These are phyloP conservation scores for Botrytis deweyae DNA, from an alignment of 2,329 filamentous ascomycete species.

Conservation along the genomic window DNA sequence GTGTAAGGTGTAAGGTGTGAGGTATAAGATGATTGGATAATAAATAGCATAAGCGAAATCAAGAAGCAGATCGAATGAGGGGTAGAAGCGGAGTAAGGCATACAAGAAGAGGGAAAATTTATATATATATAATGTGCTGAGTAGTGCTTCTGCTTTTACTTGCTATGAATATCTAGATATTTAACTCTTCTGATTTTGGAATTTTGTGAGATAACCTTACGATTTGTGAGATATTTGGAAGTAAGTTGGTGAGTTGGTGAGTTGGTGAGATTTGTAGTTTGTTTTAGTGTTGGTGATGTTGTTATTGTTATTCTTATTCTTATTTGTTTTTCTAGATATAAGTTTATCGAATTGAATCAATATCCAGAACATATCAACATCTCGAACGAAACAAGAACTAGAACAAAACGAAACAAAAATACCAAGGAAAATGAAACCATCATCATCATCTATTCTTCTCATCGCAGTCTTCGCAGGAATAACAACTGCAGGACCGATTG, in stretches of 20 bases:
- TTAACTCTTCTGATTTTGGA: too few relatives aligned
- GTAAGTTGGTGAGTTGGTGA: too few relatives aligned
- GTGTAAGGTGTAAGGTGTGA: not conserved
- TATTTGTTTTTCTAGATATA: too few relatives aligned
- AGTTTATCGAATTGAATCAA: too few relatives aligned
- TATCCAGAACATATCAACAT: not conserved
- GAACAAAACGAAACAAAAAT: not conserved
- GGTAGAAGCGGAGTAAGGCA: not conserved
- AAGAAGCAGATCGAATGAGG: too few relatives aligned
- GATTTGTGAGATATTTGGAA: too few relatives aligned
- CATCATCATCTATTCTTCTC: not conserved
- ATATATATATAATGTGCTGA: not conserved
- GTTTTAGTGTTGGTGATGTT: too few relatives aligned
- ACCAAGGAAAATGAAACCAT: not conserved
- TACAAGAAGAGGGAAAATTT: not conserved
- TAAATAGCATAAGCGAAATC: not conserved
- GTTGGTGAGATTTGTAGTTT: too few relatives aligned
- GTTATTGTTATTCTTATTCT: too few relatives aligned
- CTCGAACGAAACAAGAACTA: not conserved
- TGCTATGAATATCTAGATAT: not conserved
- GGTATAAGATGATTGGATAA: too few relatives aligned
- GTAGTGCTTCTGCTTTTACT: not conserved
- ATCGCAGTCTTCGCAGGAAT: not conserved
- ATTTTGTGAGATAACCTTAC: too few relatives aligned
- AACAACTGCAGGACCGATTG: not conserved